Conservation (phyloP, 441 rosid genomes). For the Pelargonium australe region DNA sequence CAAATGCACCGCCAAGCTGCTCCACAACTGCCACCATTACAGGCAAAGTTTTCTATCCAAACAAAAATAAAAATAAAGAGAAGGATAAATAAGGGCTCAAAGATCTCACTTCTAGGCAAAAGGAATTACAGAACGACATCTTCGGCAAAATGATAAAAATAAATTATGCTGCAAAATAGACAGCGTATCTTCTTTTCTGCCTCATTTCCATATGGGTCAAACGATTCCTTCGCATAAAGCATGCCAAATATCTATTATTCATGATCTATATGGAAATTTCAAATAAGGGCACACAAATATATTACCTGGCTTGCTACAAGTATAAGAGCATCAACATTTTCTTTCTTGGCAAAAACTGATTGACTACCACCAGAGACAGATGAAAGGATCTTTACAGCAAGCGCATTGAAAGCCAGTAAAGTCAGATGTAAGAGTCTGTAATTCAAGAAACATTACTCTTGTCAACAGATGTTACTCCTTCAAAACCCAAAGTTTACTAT, state of each 20-base stretch:
- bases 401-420: conserved; percentile 53
- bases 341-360: conserved; percentile 53
- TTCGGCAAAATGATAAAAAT: neutral
- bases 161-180: neutral
- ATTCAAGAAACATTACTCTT: conserved; percentile 13
- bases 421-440: conserved; percentile 67
- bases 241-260: neutral
- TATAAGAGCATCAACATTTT: conserved; percentile 56
- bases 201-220: neutral
- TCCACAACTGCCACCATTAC: conserved; percentile 88
- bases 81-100: conserved; percentile 13
- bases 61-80: neutral
- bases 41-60: conserved; percentile 71
- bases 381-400: conserved; percentile 48
- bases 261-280: conserved; percentile 6
- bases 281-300: neutral
- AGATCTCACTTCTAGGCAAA: neutral
- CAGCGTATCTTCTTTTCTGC: neutral
- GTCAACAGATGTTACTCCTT: conserved; percentile 15
- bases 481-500: neutral
- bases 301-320: conserved; percentile 86
- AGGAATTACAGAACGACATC: neutral
- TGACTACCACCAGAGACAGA: conserved; percentile 41
- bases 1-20: conserved; percentile 76
- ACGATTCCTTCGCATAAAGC: neutral